These are phyloP conservation scores for Fusarium multiceps DNA, from an alignment of 2,329 filamentous ascomycete species.

Conservation along the genomic window DNA sequence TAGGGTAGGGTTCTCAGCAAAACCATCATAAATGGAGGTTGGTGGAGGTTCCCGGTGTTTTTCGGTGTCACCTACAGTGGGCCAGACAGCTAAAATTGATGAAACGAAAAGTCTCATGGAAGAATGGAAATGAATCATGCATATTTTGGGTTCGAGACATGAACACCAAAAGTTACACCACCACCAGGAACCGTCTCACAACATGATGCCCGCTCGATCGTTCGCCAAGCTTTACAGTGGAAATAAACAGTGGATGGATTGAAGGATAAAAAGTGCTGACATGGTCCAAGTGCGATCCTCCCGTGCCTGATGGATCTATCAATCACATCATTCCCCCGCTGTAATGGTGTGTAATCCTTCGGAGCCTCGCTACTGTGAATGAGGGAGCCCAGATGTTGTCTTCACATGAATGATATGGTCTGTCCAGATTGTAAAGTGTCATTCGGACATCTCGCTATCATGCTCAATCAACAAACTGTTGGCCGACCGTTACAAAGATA, in stretches of 20 bases:
- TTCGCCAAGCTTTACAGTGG: neutral
- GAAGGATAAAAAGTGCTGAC: constrained; percentile 1
- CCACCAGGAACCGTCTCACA: neutral
- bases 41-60: no score
- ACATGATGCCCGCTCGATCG: neutral
- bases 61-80: neutral
- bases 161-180: neutral
- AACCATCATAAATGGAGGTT: neutral
- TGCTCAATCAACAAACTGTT: neutral
- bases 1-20: neutral
- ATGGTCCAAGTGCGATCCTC: constrained; percentile 20
- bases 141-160: constrained; percentile 2
- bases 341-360: neutral
- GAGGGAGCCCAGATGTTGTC: neutral
- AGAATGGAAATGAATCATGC: constrained; percentile 14
- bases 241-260: constrained; percentile 1
- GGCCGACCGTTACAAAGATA: constrained; percentile 1
- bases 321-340: neutral
- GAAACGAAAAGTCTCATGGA: neutral
- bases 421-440: neutral
- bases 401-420: neutral
- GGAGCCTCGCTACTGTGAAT: neutral
- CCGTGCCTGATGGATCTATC: neutral
- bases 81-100: neutral
- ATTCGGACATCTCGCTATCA: neutral